Evolutionary conservation across 2,329 filamentous ascomycete genomes (phyloP).

Genomic region (Colletotrichum sp.): DNA sequence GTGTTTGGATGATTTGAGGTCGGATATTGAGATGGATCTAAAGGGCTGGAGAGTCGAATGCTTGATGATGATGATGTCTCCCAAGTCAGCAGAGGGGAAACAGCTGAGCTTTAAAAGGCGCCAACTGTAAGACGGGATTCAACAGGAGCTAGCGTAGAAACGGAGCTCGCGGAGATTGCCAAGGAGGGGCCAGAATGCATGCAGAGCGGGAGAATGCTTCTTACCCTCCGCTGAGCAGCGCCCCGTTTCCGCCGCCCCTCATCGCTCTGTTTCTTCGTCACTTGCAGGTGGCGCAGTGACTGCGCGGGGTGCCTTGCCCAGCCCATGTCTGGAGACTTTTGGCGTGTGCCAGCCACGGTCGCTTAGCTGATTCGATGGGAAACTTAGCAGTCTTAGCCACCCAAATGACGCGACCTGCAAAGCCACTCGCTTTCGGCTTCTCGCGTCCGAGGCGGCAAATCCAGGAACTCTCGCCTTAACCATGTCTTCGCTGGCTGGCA

Average conservation of each 20-base stretch:
- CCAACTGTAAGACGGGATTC: not conserved
- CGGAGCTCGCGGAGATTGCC: constrained; percentile 14
- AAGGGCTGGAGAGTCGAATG: not conserved
- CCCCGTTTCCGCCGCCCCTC: not conserved
- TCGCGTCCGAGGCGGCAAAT: not conserved
- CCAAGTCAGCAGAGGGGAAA: not conserved
- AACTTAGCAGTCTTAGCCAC: not conserved
- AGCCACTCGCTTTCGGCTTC: constrained; percentile 2
- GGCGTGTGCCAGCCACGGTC: constrained; percentile 1
- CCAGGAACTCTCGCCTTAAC: not conserved
- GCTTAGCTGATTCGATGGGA: not conserved
- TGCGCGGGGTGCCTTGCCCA: not conserved
- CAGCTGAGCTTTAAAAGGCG: not conserved
- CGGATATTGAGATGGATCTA: not conserved
- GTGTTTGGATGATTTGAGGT: not conserved
- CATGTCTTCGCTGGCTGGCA: not conserved
- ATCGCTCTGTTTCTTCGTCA: not conserved
- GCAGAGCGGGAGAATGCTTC: not conserved
- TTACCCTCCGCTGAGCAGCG: not conserved
- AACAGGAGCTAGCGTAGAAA: not conserved
- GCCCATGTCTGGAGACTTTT: not conserved
- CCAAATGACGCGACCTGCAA: constrained; percentile 3
- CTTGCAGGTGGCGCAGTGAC: constrained; percentile 12
- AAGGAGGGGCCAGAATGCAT: not conserved
- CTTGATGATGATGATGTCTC: not conserved